phyloP scores from a whole-genome alignment of 345 rosid species.

The Lepidium aucheri region DNA sequence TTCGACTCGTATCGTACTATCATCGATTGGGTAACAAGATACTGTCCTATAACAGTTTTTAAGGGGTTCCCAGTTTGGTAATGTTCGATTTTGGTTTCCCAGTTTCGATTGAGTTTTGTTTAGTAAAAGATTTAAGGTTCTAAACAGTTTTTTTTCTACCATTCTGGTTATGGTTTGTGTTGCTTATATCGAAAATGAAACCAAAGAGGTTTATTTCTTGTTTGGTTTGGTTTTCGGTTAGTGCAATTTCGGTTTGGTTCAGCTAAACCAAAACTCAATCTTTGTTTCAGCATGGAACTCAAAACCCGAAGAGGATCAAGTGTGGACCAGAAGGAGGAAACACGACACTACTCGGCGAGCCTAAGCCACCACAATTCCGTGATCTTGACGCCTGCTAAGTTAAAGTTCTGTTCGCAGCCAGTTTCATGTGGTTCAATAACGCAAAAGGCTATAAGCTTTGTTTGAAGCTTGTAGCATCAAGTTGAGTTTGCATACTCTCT shows the following conservation, averaged over 20 bases:
- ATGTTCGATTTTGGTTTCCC: not conserved
- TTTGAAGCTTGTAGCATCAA: conserved; percentile 13
- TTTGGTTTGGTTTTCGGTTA: not conserved
- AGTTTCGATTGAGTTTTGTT: not conserved
- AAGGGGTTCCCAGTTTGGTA: not conserved
- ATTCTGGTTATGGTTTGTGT: not conserved
- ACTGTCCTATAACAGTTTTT: not conserved
- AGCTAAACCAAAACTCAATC: not conserved
- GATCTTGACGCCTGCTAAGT: conserved; percentile 84
- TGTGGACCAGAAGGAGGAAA: conserved; percentile 97
- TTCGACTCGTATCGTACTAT: not conserved
- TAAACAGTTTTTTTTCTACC: not conserved
- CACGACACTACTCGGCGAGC: conserved; percentile 68
- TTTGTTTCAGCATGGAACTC: conserved; percentile 72
- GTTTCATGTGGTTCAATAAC: conserved; percentile 34
- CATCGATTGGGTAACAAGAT: not conserved
- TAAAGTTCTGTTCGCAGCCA: conserved; percentile 2
- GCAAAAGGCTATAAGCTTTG: conserved; percentile 22
- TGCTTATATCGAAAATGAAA: not conserved
- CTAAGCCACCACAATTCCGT: conserved; percentile 82
- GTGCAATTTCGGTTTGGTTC: not conserved
- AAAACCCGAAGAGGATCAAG: conserved; percentile 75
- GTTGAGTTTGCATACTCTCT: conserved; percentile 22
- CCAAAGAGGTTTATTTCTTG: not conserved
- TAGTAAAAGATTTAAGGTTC: not conserved